Base-by-base conservation (phyloP, 2,329 filamentous ascomycete species). In the Plectosphaerella sp. region DNA sequence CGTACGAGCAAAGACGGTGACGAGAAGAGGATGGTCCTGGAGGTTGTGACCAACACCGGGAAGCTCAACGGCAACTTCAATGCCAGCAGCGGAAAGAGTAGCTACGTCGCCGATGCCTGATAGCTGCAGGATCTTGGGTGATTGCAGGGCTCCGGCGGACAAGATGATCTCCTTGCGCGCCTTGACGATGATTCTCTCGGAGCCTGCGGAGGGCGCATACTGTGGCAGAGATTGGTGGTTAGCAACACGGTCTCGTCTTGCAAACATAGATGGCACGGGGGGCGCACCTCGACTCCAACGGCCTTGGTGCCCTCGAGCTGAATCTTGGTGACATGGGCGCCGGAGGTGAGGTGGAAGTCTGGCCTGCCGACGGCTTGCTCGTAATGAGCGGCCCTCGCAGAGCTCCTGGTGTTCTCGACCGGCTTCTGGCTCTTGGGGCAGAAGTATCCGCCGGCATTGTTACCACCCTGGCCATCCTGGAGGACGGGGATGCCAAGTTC, bases 81-180 rank as follows among this genome's bases (percentile, higher is more conserved):
- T 75, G 0, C 63, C 63, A 15, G 72, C 62, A 5, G 56, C 55
- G 0, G 62, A 49, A 6, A 82, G 59, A 1, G 72, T 57, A 3
- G 61, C 58, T 12, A 60, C 57, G 5, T 67, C 63, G 0, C 78
- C 78, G 8, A 81, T 69, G 1, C 77, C 77, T n/a, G 75, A 79
- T 2, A 76, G 63, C 56, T 79, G 72, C 0, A 81, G 67, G 4
- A 80, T 61, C 47, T 77, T 70, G 35, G 66, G 75, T 16, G 64
- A 76, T 57, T 70, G 64, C 7, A 71, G 37, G 2, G 67, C 62
- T 2, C 74, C 74, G 4, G 73, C 72, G 1, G 70, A 67, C 5
- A 77, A 51, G 14, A 77, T 63, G 4, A 74, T 68, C 46, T 77
- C 74, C 43, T 67, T 70, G 10, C 48, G 58, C 1, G 56, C 62